Conservation (phyloP, 164 flowering plant species). For the Berberis vulgaris region DNA sequence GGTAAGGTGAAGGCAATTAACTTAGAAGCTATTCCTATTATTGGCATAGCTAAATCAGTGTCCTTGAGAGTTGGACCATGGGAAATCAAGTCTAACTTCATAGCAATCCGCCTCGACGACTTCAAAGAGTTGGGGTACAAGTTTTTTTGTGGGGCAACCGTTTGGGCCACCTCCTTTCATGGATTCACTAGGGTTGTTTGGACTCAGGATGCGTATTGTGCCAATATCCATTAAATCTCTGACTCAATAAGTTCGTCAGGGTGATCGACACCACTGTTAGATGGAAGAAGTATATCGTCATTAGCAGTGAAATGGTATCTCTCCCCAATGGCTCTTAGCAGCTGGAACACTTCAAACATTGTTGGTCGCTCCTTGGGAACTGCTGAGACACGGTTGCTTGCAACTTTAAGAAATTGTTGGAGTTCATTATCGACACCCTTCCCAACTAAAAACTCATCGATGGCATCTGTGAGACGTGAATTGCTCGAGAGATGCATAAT, state of each 20-base stretch:
- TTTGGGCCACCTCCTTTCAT: no score
- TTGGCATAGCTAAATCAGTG: no score
- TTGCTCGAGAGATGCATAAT: constrained; percentile 5
- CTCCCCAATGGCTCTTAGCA: constrained; percentile 9
- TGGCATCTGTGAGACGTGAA: constrained; percentile 6
- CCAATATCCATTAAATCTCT: no score
- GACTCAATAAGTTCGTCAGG: constrained; percentile 8
- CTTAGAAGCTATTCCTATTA: no score
- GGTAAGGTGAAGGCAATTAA: no score
- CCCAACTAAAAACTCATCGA: constrained; percentile 4
- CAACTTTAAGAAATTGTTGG: constrained; percentile 9
- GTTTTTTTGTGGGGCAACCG: no score
- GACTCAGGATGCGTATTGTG: no score
- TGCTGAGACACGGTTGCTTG: constrained; percentile 3
- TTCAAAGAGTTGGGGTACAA: no score
- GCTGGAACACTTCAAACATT: constrained; percentile 12
- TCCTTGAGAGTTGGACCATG: no score
- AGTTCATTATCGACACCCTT: constrained; percentile 4
- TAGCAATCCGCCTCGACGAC: no score
- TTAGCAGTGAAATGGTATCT: constrained; percentile 7
- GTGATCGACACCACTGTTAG: not conserved
- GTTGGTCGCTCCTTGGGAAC: constrained; percentile 10
- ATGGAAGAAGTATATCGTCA: constrained; percentile 3
- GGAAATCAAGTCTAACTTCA: no score
- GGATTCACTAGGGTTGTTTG: no score